Base-by-base conservation (phyloP, 164 flowering plant species). In the Umbilicus rupestris region DNA sequence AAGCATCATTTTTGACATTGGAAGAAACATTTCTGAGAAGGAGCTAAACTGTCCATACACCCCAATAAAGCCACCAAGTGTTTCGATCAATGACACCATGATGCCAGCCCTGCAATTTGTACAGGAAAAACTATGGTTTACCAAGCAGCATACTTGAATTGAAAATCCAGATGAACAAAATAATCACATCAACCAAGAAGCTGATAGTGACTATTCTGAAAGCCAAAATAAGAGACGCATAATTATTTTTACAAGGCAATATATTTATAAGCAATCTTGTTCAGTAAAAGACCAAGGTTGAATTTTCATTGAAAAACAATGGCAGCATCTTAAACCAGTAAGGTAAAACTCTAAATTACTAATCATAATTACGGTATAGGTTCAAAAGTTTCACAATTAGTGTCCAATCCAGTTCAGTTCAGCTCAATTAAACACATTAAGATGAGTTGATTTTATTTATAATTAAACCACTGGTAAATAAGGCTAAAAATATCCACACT, bases 21-120 rank as follows among this genome's bases (percentile, higher is more conserved):
- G 95, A 74, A 71, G 64, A 73, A 92, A 95, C 66, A 84, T 76
- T 77, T 95, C 97, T n/a, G 98, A 89, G 60, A 88, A 95, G 65
- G 97, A 89, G 64, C 75, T 87, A 41, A 87, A 71, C 66, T 69
- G 83, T 60, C 64, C 87, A 66, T 81, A 83, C 7, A 74, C 60
- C 26, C 77, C 69, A 19, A 80, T 83, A 77, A 82, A 90, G 65
- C 95, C 98, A 46, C 71, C 64, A 12, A 95, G 79, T 19, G 83
- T 82, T 70, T 87, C 96, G 24, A 82, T 35, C 28, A 81, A 75
- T 7, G 87, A 77, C 7, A 75, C 47, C 64, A 95, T 78, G 64
- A 86, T 65, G 63, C 90, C 78, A 66, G 87, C 96, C 87, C 99
- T 95, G 97, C 64, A 80, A n/a, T 31, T 20, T 26, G 16, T n/a